phyloP scores from a whole-genome alignment of 768 basidiomycete genomes.

The Tylopilus intermedius region DNA sequence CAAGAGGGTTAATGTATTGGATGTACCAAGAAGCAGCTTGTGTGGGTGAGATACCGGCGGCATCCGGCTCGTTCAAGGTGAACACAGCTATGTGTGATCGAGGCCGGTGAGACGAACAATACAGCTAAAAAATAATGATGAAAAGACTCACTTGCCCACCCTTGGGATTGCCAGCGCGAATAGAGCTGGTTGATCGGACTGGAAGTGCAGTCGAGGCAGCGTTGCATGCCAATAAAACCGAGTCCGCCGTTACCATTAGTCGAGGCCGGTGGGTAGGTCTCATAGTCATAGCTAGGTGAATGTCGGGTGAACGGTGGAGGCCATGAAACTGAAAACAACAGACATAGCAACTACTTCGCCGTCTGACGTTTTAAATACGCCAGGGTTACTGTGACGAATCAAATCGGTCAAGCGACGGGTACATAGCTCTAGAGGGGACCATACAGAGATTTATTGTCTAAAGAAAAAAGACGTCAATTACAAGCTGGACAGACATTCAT shows the following conservation, averaged over 20 bases:
- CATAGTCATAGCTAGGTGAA: conserved; percentile 34
- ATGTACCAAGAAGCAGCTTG: conserved; percentile 36
- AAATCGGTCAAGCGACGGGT: not conserved
- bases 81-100: conserved; percentile 24
- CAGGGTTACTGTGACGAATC: conserved; percentile 21
- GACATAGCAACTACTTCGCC: conserved; percentile 35
- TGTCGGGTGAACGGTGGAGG: not conserved
- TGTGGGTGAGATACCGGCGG: conserved; percentile 25
- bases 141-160: conserved; percentile 29
- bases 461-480: conserved; percentile 1
- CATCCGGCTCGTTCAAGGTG: conserved; percentile 35
- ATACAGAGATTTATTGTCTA: conserved; percentile 30
- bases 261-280: conserved; percentile 33
- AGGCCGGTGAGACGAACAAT: not conserved
- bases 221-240: conserved; percentile 38
- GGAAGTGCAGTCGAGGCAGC: conserved; percentile 33
- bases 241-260: conserved; percentile 35
- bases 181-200: conserved; percentile 32
- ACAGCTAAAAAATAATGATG: too few relatives aligned
- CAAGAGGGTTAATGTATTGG: conserved; percentile 33
- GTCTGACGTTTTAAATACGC: conserved; percentile 25
- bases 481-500: not conserved
- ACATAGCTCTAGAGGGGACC: not conserved
- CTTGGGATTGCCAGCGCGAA: conserved; percentile 31
- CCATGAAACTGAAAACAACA: not conserved